Conservation (phyloP, 306 rosid species). For the Rosa lucieae region DNA sequence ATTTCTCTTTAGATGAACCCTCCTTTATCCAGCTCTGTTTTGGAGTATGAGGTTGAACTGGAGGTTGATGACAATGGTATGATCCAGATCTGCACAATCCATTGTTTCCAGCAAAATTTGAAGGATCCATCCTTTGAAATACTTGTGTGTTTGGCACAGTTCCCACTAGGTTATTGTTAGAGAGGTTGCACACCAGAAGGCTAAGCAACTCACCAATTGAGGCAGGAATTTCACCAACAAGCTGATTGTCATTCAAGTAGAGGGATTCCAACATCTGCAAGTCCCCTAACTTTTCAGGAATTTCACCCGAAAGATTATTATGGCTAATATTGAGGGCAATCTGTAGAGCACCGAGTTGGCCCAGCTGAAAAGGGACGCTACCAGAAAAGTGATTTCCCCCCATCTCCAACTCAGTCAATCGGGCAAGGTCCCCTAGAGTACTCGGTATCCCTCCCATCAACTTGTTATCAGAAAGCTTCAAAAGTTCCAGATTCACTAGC, state of each 20-base stretch:
- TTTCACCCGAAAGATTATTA: slow-evolving; percentile 61
- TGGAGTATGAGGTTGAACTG: slow-evolving; percentile 34
- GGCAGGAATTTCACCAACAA: slow-evolving; percentile 68
- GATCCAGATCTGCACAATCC: slow-evolving; percentile 70
- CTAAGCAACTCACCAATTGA: slow-evolving; percentile 65
- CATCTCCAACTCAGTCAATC: slow-evolving; percentile 61
- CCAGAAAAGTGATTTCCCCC: slow-evolving; percentile 77
- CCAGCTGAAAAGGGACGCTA: slow-evolving; percentile 53
- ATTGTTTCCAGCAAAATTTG: slow-evolving; percentile 68
- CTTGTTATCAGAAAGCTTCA: slow-evolving; percentile 66
- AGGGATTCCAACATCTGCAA: slow-evolving; percentile 75
- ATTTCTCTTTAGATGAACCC: slow-evolving; percentile 52
- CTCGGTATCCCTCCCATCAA: slow-evolving; percentile 60
- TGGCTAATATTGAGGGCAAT: slow-evolving; percentile 68
- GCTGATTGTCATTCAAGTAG: slow-evolving; percentile 67
- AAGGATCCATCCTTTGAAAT: slow-evolving; percentile 68
- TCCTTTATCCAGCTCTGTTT: slow-evolving; percentile 44
- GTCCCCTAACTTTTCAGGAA: slow-evolving; percentile 67
- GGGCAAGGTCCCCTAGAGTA: slow-evolving; percentile 49
- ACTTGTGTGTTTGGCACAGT: slow-evolving; percentile 63
- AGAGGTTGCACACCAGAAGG: slow-evolving; percentile 68
- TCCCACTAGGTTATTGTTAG: slow-evolving; percentile 75
- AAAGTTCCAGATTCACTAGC: slow-evolving; percentile 70
- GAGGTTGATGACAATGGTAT: slow-evolving; percentile 40
- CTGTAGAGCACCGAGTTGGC: slow-evolving; percentile 58